Percentiles rank a stretch among this genome's conserved stretches.
These are phyloP conservation scores for Botrytis pseudocinerea DNA, from an alignment of 2,329 filamentous ascomycete species.

Conservation along the genomic window DNA sequence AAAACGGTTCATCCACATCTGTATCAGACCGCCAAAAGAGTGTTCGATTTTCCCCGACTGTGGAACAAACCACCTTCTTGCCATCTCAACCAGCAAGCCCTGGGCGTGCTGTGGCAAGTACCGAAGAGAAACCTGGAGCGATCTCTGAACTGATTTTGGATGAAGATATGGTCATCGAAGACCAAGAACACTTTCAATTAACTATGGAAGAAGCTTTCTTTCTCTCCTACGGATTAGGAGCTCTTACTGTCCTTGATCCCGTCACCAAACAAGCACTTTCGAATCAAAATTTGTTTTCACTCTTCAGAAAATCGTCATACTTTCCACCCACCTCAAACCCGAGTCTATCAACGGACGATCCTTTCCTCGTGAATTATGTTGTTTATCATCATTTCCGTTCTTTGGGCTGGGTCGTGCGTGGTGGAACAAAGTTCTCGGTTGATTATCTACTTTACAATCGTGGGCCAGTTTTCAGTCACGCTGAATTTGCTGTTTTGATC, in stretches of 20 bases:
- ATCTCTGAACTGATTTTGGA: slow-evolving; percentile 14
- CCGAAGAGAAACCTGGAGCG: slow-evolving; percentile 19
- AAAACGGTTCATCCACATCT: slow-evolving; percentile 23
- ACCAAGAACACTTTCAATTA: slow-evolving; percentile 87
- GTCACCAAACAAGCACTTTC: slow-evolving; percentile 41
- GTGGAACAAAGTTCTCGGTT: slow-evolving; percentile 90
- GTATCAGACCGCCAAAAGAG: slow-evolving; percentile 56
- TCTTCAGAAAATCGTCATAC: slow-evolving; percentile 59
- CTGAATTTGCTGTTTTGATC: slow-evolving; percentile 86
- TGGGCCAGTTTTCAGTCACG: slow-evolving; percentile 91
- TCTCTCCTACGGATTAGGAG: slow-evolving; percentile 76
- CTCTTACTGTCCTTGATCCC: slow-evolving; percentile 62
- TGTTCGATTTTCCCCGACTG: slow-evolving; percentile 68
- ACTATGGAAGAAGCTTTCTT: slow-evolving; percentile 92
- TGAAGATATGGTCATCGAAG: slow-evolving; percentile 43
- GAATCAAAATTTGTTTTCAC: slow-evolving; percentile 15
- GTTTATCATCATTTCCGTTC: slow-evolving; percentile 97
- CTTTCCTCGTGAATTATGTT: slow-evolving; percentile 82
- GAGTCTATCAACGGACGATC: slow-evolving; percentile 69
- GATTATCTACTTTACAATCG: slow-evolving; percentile 94
- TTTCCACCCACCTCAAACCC: slow-evolving; percentile 56
- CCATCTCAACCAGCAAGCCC: slow-evolving; percentile 46
- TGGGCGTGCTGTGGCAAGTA: slow-evolving; percentile 25
- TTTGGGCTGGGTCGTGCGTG: slow-evolving; percentile 89
- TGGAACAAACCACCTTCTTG: slow-evolving; percentile 65